Conservation (phyloP, 257 asterid genomes). For the Asclepias syriaca region DNA sequence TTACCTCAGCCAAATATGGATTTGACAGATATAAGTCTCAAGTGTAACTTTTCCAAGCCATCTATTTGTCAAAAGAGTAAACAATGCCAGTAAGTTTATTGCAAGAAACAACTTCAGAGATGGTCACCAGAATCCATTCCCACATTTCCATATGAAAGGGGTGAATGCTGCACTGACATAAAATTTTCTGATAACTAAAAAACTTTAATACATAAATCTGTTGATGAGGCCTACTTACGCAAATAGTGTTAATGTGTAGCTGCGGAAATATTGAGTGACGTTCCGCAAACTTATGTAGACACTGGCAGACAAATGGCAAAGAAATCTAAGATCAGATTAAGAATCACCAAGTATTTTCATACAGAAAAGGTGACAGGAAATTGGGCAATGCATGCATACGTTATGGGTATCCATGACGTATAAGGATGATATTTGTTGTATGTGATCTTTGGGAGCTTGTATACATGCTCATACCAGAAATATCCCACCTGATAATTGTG, state of each 20-base stretch:
- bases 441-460: conserved; percentile 79
- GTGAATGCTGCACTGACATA: not conserved
- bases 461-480: conserved; percentile 71
- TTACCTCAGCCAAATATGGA: conserved; percentile 92
- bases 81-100: not conserved
- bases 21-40: conserved; percentile 87
- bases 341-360: conserved; percentile 10
- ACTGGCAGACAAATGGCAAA: conserved; percentile 34
- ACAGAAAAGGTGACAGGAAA: conserved; percentile 12
- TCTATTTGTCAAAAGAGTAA: conserved; percentile 33
- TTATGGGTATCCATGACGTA: conserved; percentile 92
- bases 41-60: conserved; percentile 95
- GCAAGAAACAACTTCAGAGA: not conserved
- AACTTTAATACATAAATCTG: not conserved
- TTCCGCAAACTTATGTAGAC: conserved; percentile 76
- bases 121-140: not conserved
- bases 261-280: conserved; percentile 74
- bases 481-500: conserved; percentile 59
- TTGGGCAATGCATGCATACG: conserved; percentile 34
- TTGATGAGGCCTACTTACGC: conserved; percentile 55
- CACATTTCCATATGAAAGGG: conserved; percentile 7
- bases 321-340: not conserved
- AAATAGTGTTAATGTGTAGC: conserved; percentile 76
- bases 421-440: conserved; percentile 93
- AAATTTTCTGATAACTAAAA: not conserved